Evolutionary conservation across 2,329 filamentous ascomycete species (phyloP), one percentile per base, ranked within the genome.

Genomic region (Pseudogymnoascus sp.): DNA sequence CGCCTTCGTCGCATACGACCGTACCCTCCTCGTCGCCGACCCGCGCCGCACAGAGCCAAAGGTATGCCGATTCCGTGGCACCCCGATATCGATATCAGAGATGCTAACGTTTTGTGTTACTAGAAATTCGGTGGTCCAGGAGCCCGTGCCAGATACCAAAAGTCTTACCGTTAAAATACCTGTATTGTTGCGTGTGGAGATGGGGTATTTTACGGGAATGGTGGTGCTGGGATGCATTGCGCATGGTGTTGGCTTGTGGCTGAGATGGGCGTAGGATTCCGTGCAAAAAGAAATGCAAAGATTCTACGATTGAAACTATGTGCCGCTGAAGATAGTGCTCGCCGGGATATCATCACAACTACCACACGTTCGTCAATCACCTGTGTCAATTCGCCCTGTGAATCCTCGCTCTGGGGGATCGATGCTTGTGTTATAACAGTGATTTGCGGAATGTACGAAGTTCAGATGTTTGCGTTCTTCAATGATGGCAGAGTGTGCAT

Each of bases 31-130:
- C 77, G 95, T 99, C 75, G 95, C 95, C 81, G 95, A 99, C 83
- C 97, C 96, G 89, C 90, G 95, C 81, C 91, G 95, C 75, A 95
- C 91, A 81, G 95, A 99, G 87, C 93, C 93, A 83, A 97, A 97
- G 93, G 97, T 60, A 97, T 86, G 37, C 14, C 59, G 60, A 39
- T 54, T 11, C 14, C 66, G 63, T 69, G 67, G 16, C 64, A 29
- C 3, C 5, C 2, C 23, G 16, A 14, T 14, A 54, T 31, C 31
- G 6, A 5, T 54, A 6, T 16, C 26, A 5, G 60, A 40, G 36
- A 40, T 31, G 67, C 73, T 65, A 6, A 63, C 62, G 7, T 39
- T 37, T 11, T 36, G 64, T 26, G 18, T 4, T 23, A 12, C 12
- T 54, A 60, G 60, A 60, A 66, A 54, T 91, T 91, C 78, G 88